These are phyloP conservation scores for Spiraea crenata DNA, from an alignment of 331 rosid genomes.

Conservation along the genomic window DNA sequence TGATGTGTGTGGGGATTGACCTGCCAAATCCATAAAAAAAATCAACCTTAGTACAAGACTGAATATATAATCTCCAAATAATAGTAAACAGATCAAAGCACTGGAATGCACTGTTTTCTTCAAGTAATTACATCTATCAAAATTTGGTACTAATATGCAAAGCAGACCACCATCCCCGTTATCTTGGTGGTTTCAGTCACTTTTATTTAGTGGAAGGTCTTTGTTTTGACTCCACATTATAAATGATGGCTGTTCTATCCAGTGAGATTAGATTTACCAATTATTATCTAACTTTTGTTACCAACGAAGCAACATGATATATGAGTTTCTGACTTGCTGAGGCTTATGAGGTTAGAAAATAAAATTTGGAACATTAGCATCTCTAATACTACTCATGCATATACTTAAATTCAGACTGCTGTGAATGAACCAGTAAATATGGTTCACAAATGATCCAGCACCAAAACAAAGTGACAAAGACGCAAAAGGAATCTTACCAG, in stretches of 20 bases:
- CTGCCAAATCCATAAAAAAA: slow-evolving; percentile 38
- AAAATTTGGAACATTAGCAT: too few species aligned
- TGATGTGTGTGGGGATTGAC: slow-evolving; percentile 93
- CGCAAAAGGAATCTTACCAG: slow-evolving; percentile 49
- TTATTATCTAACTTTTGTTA: too few species aligned
- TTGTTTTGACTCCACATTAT: not conserved
- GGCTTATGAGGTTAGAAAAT: too few species aligned
- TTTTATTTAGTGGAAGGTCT: not conserved
- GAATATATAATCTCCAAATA: not conserved
- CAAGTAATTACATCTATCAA: not conserved
- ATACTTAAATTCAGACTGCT: not conserved
- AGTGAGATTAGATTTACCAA: too few species aligned
- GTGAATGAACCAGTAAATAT: not conserved
- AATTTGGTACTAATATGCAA: not conserved
- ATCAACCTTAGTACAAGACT: not conserved
- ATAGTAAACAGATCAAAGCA: not conserved
- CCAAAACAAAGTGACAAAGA: slow-evolving; percentile 1
- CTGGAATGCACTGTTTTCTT: not conserved
- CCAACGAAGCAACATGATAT: too few species aligned
- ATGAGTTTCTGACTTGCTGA: too few species aligned
- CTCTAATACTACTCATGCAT: not conserved
- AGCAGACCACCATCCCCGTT: not conserved
- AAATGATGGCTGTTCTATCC: not conserved
- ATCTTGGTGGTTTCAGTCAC: not conserved
- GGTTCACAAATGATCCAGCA: not conserved